Evolutionary conservation across 1,284 basidiomycete genomes (phyloP).

Genomic region (Rhizoctonia solani): DNA sequence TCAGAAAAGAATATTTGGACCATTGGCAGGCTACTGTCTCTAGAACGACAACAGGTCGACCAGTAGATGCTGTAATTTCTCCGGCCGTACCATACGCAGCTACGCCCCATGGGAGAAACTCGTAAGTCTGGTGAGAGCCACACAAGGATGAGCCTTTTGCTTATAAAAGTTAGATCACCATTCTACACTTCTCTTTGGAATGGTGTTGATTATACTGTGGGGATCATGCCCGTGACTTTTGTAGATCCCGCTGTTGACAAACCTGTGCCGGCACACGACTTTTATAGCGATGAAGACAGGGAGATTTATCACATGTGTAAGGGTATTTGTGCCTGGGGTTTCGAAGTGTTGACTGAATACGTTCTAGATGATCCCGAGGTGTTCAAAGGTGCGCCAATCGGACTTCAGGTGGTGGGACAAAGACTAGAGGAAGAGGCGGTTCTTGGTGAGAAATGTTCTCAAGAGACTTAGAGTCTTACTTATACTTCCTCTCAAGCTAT

Average conservation of each 20-base stretch:
- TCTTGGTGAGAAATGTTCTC: background rate
- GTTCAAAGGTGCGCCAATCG: constrained; percentile 64
- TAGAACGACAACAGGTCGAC: constrained; percentile 61
- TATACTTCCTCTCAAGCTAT: constrained; percentile 46
- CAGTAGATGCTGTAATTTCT: constrained; percentile 65
- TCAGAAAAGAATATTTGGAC: constrained; percentile 57
- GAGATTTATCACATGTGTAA: constrained; percentile 59
- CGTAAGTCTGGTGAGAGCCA: constrained; percentile 32
- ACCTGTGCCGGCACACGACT: constrained; percentile 50
- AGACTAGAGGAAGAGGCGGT: constrained; percentile 76
- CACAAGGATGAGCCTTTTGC: constrained; percentile 4
- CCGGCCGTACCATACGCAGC: constrained; percentile 58
- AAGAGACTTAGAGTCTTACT: background rate
- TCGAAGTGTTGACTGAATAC: background rate
- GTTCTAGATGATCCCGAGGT: constrained; percentile 59
- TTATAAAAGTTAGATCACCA: constrained; percentile 48
- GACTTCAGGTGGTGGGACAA: constrained; percentile 69
- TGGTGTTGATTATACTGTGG: constrained; percentile 65
- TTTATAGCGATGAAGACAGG: constrained; percentile 55
- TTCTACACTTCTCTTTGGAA: constrained; percentile 70
- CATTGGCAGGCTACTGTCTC: constrained; percentile 59
- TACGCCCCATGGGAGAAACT: constrained; percentile 53
- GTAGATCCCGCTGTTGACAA: constrained; percentile 58
- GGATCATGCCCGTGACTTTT: constrained; percentile 67
- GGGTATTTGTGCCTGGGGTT: constrained; percentile 41